These are phyloP conservation scores for Metschnikowia koreensis DNA, from an alignment of 805 yeast genomes.

Conservation along the genomic window DNA sequence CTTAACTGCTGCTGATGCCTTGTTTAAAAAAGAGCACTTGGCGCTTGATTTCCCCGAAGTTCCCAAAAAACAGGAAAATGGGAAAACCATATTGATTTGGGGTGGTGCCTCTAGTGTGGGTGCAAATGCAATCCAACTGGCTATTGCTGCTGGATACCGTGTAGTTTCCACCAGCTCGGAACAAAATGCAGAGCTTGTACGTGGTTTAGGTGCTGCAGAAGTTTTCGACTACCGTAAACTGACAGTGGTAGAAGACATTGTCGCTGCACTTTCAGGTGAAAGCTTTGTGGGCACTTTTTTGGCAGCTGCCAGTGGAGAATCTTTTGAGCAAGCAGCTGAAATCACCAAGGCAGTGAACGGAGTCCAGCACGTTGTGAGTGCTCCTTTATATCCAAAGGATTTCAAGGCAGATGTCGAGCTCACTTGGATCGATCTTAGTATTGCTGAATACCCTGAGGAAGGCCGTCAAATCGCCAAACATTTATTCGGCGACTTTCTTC, in stretches of 20 bases:
- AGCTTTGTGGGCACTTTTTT: slow-evolving; percentile 11
- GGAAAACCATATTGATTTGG: slow-evolving; percentile 12
- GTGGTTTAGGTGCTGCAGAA: slow-evolving; percentile 6
- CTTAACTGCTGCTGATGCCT: slow-evolving; percentile 8
- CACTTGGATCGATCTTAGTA: slow-evolving; percentile 8
- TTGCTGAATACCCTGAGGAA: slow-evolving; percentile 5
- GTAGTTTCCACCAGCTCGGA: slow-evolving; percentile 12
- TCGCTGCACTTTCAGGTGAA: slow-evolving; percentile 3
- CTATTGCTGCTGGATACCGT: slow-evolving; percentile 11
- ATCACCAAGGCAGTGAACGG: slow-evolving; percentile 2
- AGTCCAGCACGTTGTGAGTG: slow-evolving; percentile 3
- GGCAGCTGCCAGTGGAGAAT: slow-evolving; percentile 11
- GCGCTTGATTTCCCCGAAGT: slow-evolving; percentile 5
- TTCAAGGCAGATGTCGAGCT: slow-evolving; percentile 4
- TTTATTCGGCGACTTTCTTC: slow-evolving; percentile 2
- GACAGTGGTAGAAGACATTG: slow-evolving; percentile 4
- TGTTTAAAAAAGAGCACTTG: slow-evolving; percentile 9
- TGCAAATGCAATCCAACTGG: slow-evolving; percentile 12
- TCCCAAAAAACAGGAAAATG: neutral
- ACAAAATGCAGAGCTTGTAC: slow-evolving; percentile 6
- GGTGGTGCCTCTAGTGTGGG: slow-evolving; percentile 16
- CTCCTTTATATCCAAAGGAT: slow-evolving; percentile 7
- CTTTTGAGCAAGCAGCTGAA: slow-evolving; percentile 8
- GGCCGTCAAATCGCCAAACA: neutral
- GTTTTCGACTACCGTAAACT: slow-evolving; percentile 9